phyloP scores from a whole-genome alignment of 306 rosid species.

The Acacia acuminata region DNA sequence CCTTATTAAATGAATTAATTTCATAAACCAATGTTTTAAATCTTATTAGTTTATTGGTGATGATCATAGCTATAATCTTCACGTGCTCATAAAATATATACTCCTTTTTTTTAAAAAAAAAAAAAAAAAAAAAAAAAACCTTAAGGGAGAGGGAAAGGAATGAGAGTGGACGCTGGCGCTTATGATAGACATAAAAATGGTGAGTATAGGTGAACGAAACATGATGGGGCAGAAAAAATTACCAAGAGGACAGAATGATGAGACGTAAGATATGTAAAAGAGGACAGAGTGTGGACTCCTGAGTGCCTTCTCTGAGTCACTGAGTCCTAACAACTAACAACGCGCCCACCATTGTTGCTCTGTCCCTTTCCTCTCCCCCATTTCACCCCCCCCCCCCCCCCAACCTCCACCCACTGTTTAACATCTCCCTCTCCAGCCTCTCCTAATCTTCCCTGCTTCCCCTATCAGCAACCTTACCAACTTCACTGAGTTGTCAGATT shows the following conservation, averaged over 20 bases:
- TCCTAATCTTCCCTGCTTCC: not conserved
- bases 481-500: not conserved
- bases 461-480: not conserved
- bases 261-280: constrained; percentile 55
- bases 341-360: constrained; percentile 59
- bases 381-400: not conserved
- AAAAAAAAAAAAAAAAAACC: no score
- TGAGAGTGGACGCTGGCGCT: constrained; percentile 29
- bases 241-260: constrained; percentile 35
- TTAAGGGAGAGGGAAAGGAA: not conserved
- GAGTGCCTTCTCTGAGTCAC: constrained; percentile 38
- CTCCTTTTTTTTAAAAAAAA: no score
- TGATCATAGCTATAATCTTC: not conserved
- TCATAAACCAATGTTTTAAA: not conserved
- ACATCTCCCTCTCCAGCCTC: not conserved
- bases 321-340: constrained; percentile 55
- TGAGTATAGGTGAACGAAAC: not conserved
- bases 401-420: not conserved
- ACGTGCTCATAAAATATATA: not conserved
- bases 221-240: not conserved
- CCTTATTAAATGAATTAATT: no score
- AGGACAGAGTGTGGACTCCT: constrained; percentile 23
- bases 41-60: not conserved
- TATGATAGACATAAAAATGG: not conserved
- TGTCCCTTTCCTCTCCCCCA: constrained; percentile 11